Conservation (phyloP, 768 basidiomycete species). For the Terana coerulea region DNA sequence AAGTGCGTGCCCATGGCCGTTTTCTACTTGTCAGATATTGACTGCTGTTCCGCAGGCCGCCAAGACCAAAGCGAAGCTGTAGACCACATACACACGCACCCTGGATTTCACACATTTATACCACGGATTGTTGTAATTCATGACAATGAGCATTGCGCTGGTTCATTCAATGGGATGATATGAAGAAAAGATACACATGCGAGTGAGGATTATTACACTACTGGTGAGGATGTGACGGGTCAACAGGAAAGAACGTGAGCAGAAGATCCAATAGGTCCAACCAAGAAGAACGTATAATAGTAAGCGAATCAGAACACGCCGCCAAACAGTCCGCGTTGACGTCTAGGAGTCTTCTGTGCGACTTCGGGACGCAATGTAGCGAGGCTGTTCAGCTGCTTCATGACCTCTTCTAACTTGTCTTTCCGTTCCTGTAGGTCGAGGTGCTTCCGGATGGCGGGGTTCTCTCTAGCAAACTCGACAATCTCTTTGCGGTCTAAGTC, state of each 20-base stretch:
- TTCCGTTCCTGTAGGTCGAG: conserved; percentile 95
- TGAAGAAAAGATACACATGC: neutral
- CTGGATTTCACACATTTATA: neutral
- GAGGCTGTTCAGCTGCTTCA: conserved; percentile 91
- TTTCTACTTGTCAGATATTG: too few species aligned
- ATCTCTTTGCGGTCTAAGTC: conserved; percentile 92
- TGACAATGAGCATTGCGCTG: neutral
- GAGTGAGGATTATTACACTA: conserved; percentile 7
- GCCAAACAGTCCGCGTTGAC: conserved; percentile 78
- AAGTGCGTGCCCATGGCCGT: too few species aligned
- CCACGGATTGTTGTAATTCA: neutral
- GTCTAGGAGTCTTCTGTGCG: conserved; percentile 65
- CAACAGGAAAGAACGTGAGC: neutral
- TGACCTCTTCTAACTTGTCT: conserved; percentile 96
- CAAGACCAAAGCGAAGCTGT: conserved; percentile 41
- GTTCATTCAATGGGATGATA: too few species aligned
- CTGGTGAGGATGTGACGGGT: neutral
- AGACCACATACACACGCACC: conserved; percentile 12
- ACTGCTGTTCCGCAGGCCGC: conserved; percentile 22
- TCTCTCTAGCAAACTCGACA: conserved; percentile 89
- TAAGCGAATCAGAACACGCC: conserved; percentile 51
- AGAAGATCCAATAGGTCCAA: neutral
- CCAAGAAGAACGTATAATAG: neutral
- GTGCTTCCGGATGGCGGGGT: conserved; percentile 82
- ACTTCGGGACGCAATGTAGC: conserved; percentile 80